Percentiles rank a stretch among this genome's conserved stretches.
Evolutionary conservation across 2,329 filamentous ascomycete species (phyloP).

Genomic region (Aureobasidium namibiae): DNA sequence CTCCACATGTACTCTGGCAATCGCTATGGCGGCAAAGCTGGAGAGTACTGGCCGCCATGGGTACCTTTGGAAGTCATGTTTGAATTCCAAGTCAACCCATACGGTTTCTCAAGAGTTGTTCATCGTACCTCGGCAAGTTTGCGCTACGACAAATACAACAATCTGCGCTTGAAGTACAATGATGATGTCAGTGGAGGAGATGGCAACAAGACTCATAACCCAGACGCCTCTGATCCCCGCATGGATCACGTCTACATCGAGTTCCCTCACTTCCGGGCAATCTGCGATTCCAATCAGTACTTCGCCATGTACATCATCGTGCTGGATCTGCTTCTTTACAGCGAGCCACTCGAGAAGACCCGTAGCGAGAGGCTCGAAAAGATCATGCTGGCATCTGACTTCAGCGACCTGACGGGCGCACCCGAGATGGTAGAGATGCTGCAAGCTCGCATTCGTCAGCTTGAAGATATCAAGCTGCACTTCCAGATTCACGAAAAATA

Average conservation of each 20-base stretch:
- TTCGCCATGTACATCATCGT: slow-evolving; percentile 98
- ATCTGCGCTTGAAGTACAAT: slow-evolving; percentile 90
- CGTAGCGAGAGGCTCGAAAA: slow-evolving; percentile 90
- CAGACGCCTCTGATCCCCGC: slow-evolving; percentile 50
- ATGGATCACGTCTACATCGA: slow-evolving; percentile 97
- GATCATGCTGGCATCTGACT: slow-evolving; percentile 98
- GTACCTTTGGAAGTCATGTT: slow-evolving; percentile 98
- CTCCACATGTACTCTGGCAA: slow-evolving; percentile 92
- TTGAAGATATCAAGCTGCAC: slow-evolving; percentile 92
- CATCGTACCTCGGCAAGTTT: slow-evolving; percentile 93
- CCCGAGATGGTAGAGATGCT: slow-evolving; percentile 87
- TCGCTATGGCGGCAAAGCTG: slow-evolving; percentile 75
- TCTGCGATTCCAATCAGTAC: slow-evolving; percentile 96
- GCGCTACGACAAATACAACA: slow-evolving; percentile 97
- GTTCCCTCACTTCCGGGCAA: slow-evolving; percentile 86
- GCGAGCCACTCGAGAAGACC: slow-evolving; percentile 94
- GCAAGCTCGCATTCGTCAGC: slow-evolving; percentile 83
- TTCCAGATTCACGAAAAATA: slow-evolving; percentile 89
- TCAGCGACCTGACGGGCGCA: slow-evolving; percentile 88
- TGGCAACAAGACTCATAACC: slow-evolving; percentile 30
- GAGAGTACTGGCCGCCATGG: slow-evolving; percentile 94
- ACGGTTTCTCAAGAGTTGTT: slow-evolving; percentile 95
- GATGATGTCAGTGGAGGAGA: slow-evolving; percentile 74
- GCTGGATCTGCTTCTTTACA: slow-evolving; percentile 90
- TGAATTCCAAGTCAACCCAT: slow-evolving; percentile 85